phyloP scores from a whole-genome alignment of 176 grass and related monocot genomes.

The Carex parvula region DNA sequence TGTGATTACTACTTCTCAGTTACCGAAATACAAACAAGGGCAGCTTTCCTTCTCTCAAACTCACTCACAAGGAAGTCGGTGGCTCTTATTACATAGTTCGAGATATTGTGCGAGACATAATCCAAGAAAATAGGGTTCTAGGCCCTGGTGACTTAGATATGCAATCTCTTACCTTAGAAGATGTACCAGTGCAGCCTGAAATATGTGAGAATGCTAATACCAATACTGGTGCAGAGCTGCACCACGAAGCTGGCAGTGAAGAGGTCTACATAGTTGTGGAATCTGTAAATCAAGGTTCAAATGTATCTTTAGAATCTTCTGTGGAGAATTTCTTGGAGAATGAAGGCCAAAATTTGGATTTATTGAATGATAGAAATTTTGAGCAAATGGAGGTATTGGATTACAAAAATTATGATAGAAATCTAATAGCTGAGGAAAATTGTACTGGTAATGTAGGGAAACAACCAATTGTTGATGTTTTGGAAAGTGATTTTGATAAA shows the following conservation, averaged over 20 bases:
- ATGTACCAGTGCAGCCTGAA: slow-evolving; percentile 27
- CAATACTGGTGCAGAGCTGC: background rate
- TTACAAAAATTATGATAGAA: background rate
- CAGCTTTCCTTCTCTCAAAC: slow-evolving; percentile 84
- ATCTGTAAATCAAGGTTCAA: background rate
- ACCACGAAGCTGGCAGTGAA: background rate
- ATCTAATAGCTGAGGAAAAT: background rate
- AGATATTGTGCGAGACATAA: slow-evolving; percentile 90
- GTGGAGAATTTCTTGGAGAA: background rate
- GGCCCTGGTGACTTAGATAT: slow-evolving; percentile 74
- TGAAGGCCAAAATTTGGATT: background rate
- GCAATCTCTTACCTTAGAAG: slow-evolving; percentile 57
- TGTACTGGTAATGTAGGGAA: background rate
- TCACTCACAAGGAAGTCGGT: slow-evolving; percentile 96
- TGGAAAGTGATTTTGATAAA: background rate
- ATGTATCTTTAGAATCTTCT: background rate
- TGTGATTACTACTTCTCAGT: slow-evolving; percentile 39
- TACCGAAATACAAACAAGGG: slow-evolving; percentile 60
- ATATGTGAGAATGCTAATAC: slow-evolving; percentile 15
- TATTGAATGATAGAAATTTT: background rate
- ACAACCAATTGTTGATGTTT: background rate
- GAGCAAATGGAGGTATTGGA: slow-evolving; percentile 7
- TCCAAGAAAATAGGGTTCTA: slow-evolving; percentile 88
- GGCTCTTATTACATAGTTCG: slow-evolving; percentile 94
- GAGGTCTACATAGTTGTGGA: slow-evolving; percentile 8